Conservation (phyloP, 176 grass and related monocot genomes). For the Zoysia pacifica region DNA sequence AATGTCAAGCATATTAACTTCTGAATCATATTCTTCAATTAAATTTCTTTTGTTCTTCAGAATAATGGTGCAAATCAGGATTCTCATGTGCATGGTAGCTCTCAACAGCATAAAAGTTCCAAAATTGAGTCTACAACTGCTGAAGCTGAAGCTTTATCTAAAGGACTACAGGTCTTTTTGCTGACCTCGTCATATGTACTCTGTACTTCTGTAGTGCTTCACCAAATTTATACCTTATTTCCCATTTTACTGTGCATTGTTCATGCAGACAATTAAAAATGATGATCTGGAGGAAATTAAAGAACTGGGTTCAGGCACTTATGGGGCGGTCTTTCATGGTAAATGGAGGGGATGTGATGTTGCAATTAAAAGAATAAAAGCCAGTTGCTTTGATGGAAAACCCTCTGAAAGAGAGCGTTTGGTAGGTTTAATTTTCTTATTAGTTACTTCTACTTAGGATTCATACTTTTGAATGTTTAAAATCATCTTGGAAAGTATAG, state of each 20-base stretch:
- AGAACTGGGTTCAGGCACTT: constrained; percentile 90
- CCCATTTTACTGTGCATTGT: constrained; percentile 38
- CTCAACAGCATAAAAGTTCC: constrained; percentile 48
- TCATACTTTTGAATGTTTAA: neutral
- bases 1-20: constrained; percentile 20
- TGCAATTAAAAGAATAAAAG: constrained; percentile 99
- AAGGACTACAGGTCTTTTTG: constrained; percentile 78
- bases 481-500: neutral
- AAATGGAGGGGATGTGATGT: constrained; percentile 99
- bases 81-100: constrained; percentile 50
- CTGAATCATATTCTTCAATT: constrained; percentile 17
- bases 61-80: constrained; percentile 35
- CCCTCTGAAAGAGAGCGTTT: constrained; percentile 90
- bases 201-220: neutral
- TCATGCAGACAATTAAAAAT: constrained; percentile 84
- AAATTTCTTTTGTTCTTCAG: constrained; percentile 47
- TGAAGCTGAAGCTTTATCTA: constrained; percentile 78
- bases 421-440: constrained; percentile 55
- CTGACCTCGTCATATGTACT: constrained; percentile 7
- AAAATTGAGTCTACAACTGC: constrained; percentile 82
- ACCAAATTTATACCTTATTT: neutral
- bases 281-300: constrained; percentile 99
- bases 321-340: constrained; percentile 88
- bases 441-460: constrained; percentile 10
- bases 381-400: constrained; percentile 82